Base-by-base conservation (phyloP, 1,284 basidiomycete genomes). In the Trametes versicolor region DNA sequence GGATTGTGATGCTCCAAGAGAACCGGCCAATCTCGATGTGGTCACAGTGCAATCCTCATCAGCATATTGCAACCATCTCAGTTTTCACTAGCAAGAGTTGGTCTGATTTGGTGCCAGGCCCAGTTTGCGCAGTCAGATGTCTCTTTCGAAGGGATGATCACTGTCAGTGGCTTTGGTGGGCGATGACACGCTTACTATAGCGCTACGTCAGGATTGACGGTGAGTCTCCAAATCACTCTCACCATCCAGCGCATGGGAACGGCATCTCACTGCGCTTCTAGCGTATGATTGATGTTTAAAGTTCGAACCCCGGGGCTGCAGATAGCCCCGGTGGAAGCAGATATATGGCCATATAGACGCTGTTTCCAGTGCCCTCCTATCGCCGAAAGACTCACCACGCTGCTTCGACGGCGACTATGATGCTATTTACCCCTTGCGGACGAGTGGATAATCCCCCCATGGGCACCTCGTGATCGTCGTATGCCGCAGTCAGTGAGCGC, bases 301-400 rank as follows among this genome's bases (percentile, higher is more conserved):
- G 27, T 49, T 49, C 27, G 48, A 49, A 49, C 48, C 48, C 48
- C 48, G 48, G 23, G 48, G 25, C 48, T 27, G 25, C 12, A 2
- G 12, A 48, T 13, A 49, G 7, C 9, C 12, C 25, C 48, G 21
- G 23, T 8, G 21, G 19, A 17, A 17, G 43, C 43, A 49, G 25
- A 27, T 49, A 17, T 29, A 12, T 2, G 6, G 25, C 8, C 29
- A 32, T 49, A 49, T 27, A 29, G 23, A 17, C 23, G 25, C 23
- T 27, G 5, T n/a, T 49, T 13, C 12, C 10, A 29, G 13, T 5
- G 6, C 25, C 48, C 12, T 27, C 25, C 27, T 49, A 49, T 49
- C 25, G 25, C 48, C 48, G 41, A 13, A 43, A 17, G 41, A n/a
- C 41, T 10, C 3, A 3, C 19, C 41, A 43, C 41, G 41, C 19